Conservation (phyloP, 1,284 basidiomycete species). For the Porodaedalea pini region DNA sequence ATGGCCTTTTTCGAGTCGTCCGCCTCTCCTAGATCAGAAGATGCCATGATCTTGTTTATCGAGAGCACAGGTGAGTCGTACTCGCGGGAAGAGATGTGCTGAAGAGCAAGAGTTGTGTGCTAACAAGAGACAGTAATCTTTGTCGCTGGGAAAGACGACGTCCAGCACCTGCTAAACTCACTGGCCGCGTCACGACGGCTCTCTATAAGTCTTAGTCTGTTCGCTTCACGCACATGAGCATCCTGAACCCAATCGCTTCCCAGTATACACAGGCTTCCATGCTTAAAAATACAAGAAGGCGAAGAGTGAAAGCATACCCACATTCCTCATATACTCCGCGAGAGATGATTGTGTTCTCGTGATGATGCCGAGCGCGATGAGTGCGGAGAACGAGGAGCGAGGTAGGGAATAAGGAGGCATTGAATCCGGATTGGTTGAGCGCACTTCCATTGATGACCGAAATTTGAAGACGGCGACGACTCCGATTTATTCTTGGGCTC, state of each 20-base stretch:
- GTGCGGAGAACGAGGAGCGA: too few species aligned
- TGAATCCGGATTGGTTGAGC: not conserved
- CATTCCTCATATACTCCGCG: not conserved
- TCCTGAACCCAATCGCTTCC: not conserved
- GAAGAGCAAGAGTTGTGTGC: too few species aligned
- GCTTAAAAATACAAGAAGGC: not conserved
- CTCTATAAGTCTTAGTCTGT: not conserved
- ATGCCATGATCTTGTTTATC: not conserved
- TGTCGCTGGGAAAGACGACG: too few species aligned
- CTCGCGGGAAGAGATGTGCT: not conserved
- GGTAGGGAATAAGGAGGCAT: too few species aligned
- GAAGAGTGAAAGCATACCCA: not conserved
- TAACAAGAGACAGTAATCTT: too few species aligned
- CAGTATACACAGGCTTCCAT: not conserved
- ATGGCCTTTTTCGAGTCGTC: conserved; percentile 28
- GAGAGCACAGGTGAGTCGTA: too few species aligned
- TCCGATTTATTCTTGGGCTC: not conserved
- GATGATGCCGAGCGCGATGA: not conserved
- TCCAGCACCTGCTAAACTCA: too few species aligned
- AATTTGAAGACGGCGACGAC: not conserved
- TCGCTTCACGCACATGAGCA: not conserved
- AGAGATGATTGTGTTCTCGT: not conserved
- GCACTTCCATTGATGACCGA: not conserved
- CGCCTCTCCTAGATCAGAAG: too few species aligned
- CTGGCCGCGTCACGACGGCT: too few species aligned